Evolutionary conservation across 140 eudicot genomes (phyloP).

Genomic region (Ambrosia hybrid): DNA sequence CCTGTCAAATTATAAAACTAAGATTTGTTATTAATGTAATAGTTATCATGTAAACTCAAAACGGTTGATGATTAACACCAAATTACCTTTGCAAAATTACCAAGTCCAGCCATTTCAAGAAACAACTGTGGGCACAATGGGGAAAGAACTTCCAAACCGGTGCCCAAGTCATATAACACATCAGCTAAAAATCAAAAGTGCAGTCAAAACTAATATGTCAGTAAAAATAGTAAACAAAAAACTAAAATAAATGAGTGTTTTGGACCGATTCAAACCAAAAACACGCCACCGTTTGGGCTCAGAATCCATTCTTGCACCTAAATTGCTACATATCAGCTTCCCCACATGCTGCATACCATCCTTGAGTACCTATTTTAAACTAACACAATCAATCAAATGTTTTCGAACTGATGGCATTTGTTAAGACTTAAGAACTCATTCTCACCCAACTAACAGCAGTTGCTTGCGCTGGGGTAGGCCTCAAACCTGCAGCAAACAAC

Average conservation of each 20-base stretch:
- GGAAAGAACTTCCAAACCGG: constrained; percentile 82
- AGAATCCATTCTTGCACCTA: constrained; percentile 98
- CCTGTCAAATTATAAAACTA: constrained; percentile 42
- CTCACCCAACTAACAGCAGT: constrained; percentile 96
- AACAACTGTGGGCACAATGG: constrained; percentile 87
- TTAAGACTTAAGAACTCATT: constrained; percentile 28
- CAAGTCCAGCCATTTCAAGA: constrained; percentile 97
- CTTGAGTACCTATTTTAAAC: constrained; percentile 61
- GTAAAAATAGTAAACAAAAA: constrained; percentile 11
- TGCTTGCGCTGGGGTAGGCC: constrained; percentile 98
- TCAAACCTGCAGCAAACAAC: constrained; percentile 93
- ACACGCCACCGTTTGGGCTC: constrained; percentile 62
- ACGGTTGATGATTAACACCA: neutral
- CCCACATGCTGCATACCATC: constrained; percentile 98
- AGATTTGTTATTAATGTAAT: neutral
- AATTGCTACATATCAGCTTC: constrained; percentile 89
- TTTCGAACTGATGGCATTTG: constrained; percentile 5
- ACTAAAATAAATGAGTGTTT: neutral
- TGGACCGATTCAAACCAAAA: too few species aligned
- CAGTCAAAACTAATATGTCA: constrained; percentile 23
- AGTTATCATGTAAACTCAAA: neutral
- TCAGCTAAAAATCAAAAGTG: constrained; percentile 58
- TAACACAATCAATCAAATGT: constrained; percentile 14
- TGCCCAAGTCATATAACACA: constrained; percentile 83
- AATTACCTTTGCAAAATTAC: constrained; percentile 41